Percentiles rank a stretch among this genome's conserved stretches.
Conservation (phyloP, 129 eudicot genomes). For the Flaveria ramosissima region DNA sequence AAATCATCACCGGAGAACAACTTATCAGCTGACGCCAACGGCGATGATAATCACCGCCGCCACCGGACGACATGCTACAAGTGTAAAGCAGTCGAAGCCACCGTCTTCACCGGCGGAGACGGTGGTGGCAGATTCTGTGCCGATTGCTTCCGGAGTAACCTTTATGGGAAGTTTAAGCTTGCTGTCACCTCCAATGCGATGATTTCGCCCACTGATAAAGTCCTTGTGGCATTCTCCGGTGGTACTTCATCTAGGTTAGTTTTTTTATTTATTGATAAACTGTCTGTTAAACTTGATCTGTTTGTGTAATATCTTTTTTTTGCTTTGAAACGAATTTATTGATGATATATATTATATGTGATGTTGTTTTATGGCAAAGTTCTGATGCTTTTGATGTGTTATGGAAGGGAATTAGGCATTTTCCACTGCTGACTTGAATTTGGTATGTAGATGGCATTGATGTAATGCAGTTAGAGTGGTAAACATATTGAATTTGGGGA, state of each 20-base stretch:
- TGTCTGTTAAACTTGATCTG: background rate
- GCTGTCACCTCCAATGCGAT: conserved; percentile 85
- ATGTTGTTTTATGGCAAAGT: background rate
- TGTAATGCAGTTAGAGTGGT: conserved; percentile 8
- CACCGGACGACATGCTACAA: conserved; percentile 52
- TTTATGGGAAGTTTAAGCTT: conserved; percentile 83
- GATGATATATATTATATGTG: background rate
- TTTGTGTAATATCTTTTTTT: background rate
- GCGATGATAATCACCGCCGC: conserved; percentile 22
- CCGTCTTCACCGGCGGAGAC: conserved; percentile 49
- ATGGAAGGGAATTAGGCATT: background rate
- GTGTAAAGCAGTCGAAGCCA: conserved; percentile 66
- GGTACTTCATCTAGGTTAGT: conserved; percentile 81
- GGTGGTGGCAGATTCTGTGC: conserved; percentile 58
- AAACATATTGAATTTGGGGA: background rate
- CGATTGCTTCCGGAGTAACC: conserved; percentile 76
- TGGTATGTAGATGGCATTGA: background rate
- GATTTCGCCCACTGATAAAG: conserved; percentile 88
- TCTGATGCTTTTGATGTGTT: background rate
- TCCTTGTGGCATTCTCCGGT: conserved; percentile 97
- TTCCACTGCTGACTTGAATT: background rate
- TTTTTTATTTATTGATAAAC: background rate
- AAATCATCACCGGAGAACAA: background rate
- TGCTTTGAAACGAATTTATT: background rate
- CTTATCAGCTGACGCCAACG: background rate